Percentiles rank a stretch among this genome's conserved stretches.
These are phyloP conservation scores for Dictyostelium purpureum DNA, from an alignment of 78 protist species.

Conservation along the genomic window DNA sequence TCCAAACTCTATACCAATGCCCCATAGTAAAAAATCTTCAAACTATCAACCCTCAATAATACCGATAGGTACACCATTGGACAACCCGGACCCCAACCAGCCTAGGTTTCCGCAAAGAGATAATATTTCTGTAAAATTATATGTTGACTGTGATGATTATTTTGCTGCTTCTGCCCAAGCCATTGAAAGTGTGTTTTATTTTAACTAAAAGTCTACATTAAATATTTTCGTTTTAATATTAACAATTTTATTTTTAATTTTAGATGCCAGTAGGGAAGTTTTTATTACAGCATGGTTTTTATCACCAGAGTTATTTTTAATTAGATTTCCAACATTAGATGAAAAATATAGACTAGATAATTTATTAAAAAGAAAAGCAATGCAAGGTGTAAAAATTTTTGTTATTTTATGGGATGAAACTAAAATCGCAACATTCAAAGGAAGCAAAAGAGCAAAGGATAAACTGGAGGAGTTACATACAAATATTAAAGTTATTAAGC, in stretches of 20 bases:
- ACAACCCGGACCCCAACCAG: conserved; percentile 60
- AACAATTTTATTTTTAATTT: neutral
- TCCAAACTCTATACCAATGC: neutral
- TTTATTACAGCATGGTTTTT: conserved; percentile 80
- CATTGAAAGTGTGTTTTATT: conserved; percentile 30
- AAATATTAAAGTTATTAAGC: conserved; percentile 78
- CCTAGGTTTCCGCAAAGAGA: conserved; percentile 70
- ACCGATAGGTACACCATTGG: conserved; percentile 50
- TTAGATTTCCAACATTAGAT: conserved; percentile 53
- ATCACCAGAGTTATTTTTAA: conserved; percentile 74
- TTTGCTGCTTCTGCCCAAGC: conserved; percentile 78
- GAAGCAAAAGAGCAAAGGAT: conserved; percentile 61
- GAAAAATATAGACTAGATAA: conserved; percentile 66
- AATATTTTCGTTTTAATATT: neutral
- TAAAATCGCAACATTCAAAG: conserved; percentile 79
- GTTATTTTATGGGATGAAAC: conserved; percentile 85
- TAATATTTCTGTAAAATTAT: conserved; percentile 46
- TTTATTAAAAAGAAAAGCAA: conserved; percentile 65
- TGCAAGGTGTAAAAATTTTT: conserved; percentile 85
- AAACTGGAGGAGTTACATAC: conserved; percentile 71
- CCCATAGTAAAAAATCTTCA: neutral
- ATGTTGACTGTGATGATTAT: conserved; percentile 78
- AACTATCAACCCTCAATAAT: conserved; percentile 36
- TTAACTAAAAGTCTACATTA: neutral
- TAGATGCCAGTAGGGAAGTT: conserved; percentile 59